Evolutionary conservation across 805 yeast species (phyloP).

Genomic region (Kodamaea restingae): DNA sequence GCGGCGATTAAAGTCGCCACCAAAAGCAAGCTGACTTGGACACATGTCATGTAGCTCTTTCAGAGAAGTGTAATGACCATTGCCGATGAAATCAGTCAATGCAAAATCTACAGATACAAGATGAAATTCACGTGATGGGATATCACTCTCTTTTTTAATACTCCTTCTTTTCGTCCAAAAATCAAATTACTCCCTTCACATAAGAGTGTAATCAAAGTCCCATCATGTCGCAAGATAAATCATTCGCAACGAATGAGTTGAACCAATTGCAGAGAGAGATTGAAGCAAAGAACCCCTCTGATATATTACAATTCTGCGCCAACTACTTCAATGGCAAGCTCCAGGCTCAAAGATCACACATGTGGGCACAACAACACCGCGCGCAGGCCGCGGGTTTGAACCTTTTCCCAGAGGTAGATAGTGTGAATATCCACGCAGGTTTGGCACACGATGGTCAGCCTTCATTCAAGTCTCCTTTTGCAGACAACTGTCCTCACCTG

Average conservation of each 20-base stretch:
- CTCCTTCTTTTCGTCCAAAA: conserved; percentile 4
- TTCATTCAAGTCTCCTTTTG: conserved; percentile 58
- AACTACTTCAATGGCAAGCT: conserved; percentile 63
- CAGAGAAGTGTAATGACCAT: too few species aligned
- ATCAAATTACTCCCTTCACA: conserved; percentile 1
- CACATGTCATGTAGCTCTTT: not conserved
- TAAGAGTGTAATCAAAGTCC: not conserved
- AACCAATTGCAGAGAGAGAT: conserved; percentile 58
- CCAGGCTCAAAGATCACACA: conserved; percentile 52
- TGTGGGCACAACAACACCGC: conserved; percentile 47
- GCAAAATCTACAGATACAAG: too few species aligned
- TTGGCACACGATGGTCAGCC: conserved; percentile 36
- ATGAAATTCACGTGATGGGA: not conserved
- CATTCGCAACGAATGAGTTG: conserved; percentile 45
- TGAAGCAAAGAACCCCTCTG: conserved; percentile 52
- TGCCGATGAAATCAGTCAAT: too few species aligned
- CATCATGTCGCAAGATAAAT: conserved; percentile 12
- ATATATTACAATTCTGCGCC: conserved; percentile 71
- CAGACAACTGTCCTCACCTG: conserved; percentile 61
- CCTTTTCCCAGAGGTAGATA: conserved; percentile 39
- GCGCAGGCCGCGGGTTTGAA: conserved; percentile 50
- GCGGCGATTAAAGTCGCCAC: not conserved
- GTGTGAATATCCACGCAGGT: conserved; percentile 27
- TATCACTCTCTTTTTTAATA: not conserved
- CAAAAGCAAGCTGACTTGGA: not conserved